phyloP scores from a whole-genome alignment of 2,329 filamentous ascomycete genomes.

The Colletotrichum chrysophilum region DNA sequence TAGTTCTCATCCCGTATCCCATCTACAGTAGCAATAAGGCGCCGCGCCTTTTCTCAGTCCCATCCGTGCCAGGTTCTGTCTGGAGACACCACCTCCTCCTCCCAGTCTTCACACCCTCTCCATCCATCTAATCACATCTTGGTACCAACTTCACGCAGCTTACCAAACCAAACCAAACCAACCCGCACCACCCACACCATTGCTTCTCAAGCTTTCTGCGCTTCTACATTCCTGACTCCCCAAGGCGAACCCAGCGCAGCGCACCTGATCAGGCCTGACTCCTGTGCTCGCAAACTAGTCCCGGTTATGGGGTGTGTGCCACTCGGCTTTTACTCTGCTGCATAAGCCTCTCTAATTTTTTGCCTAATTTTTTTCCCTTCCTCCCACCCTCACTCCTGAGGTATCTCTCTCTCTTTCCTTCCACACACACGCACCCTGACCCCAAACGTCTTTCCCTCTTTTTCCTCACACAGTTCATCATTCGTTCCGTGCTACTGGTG shows the following conservation, averaged over 20 bases:
- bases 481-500: background rate
- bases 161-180: background rate
- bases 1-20: background rate
- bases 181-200: background rate
- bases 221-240: slow-evolving; percentile 7
- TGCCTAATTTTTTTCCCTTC: background rate
- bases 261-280: slow-evolving; percentile 22
- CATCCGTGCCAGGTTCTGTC: background rate
- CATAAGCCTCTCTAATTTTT: slow-evolving; percentile 18
- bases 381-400: background rate
- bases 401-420: background rate
- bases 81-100: background rate
- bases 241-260: slow-evolving; percentile 16
- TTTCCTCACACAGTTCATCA: background rate
- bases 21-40: background rate
- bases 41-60: background rate
- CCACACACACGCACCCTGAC: background rate
- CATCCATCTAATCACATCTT: background rate
- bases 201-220: slow-evolving; percentile 10
- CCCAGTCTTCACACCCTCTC: background rate
- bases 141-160: background rate
- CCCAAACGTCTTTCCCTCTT: background rate
- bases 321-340: slow-evolving; percentile 13
- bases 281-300: slow-evolving; percentile 22
- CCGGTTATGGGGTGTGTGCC: slow-evolving; percentile 11